A percentile compares a stretch with the other conserved stretches of the same genome.
Evolutionary conservation across 495 filamentous ascomycete species (phyloP).

Genomic region (Gamarada debralockiae): DNA sequence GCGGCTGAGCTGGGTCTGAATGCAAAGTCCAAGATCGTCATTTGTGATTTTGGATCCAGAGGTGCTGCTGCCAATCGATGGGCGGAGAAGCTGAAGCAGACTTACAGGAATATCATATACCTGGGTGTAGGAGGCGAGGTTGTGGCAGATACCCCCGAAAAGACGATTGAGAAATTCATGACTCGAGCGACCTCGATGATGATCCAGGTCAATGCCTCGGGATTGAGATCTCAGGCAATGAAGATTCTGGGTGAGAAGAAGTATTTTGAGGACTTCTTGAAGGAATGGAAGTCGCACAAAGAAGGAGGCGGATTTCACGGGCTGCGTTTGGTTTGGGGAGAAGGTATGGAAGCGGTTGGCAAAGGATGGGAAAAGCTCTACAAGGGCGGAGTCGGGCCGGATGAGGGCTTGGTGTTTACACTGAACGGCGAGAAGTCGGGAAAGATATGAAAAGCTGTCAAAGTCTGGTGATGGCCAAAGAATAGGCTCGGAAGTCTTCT

Average conservation of each 20-base stretch:
- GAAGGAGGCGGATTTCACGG: slow-evolving; percentile 27
- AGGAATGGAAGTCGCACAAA: slow-evolving; percentile 34
- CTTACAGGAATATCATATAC: slow-evolving; percentile 26
- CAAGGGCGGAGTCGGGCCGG: slow-evolving; percentile 33
- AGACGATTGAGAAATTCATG: slow-evolving; percentile 7
- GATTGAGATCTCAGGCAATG: slow-evolving; percentile 35
- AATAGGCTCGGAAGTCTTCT: too few species aligned
- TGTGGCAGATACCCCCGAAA: slow-evolving; percentile 15
- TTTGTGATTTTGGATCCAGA: slow-evolving; percentile 51
- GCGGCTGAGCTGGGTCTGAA: slow-evolving; percentile 17
- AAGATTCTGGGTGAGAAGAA: slow-evolving; percentile 24
- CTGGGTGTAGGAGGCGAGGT: slow-evolving; percentile 37
- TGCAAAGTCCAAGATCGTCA: slow-evolving; percentile 35
- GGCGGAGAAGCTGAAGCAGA: slow-evolving; percentile 27
- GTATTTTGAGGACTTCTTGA: slow-evolving; percentile 28
- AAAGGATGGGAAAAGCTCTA: slow-evolving; percentile 42
- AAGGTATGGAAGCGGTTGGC: slow-evolving; percentile 37
- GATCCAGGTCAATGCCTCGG: slow-evolving; percentile 40
- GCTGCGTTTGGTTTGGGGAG: slow-evolving; percentile 38
- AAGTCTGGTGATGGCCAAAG: too few species aligned
- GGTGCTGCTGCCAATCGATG: slow-evolving; percentile 33
- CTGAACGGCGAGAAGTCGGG: background rate
- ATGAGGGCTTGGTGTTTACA: slow-evolving; percentile 40
- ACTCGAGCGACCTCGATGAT: slow-evolving; percentile 17
- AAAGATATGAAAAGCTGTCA: slow-evolving; percentile 1